These are phyloP conservation scores for Sclerotiophoma versabilis DNA, from an alignment of 2,329 filamentous ascomycete genomes.

Conservation along the genomic window DNA sequence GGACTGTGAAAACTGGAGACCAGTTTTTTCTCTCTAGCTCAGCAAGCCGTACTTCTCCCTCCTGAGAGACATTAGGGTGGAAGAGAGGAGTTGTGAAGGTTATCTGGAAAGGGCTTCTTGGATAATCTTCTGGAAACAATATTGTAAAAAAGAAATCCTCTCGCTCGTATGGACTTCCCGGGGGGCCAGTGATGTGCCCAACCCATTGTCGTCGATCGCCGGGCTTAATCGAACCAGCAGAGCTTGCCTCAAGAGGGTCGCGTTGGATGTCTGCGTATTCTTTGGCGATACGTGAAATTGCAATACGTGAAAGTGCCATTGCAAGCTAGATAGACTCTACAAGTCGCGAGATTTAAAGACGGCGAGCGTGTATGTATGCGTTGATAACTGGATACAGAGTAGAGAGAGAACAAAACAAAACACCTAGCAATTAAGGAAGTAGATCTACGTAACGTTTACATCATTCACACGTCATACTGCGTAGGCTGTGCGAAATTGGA, in stretches of 20 bases:
- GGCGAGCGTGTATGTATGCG: no score
- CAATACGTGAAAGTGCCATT: not conserved
- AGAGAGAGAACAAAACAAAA: no score
- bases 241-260: not conserved
- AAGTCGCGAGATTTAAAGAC: not conserved
- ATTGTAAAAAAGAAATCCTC: not conserved
- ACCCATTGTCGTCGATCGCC: not conserved
- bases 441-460: no score
- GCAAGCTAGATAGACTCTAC: not conserved
- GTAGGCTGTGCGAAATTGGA: no score
- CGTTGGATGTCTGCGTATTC: not conserved
- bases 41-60: not conserved
- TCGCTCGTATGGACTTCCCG: not conserved
- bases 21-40: not conserved
- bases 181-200: not conserved
- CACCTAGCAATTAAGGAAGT: no score
- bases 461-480: no score
- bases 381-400: no score
- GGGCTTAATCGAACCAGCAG: not conserved
- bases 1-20: not conserved
- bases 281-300: not conserved
- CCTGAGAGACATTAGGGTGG: not conserved
- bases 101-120: not conserved
- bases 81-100: not conserved
- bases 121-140: not conserved